phyloP scores from a whole-genome alignment of 2,329 filamentous ascomycete species.

The Colletotrichum spaethianum region DNA sequence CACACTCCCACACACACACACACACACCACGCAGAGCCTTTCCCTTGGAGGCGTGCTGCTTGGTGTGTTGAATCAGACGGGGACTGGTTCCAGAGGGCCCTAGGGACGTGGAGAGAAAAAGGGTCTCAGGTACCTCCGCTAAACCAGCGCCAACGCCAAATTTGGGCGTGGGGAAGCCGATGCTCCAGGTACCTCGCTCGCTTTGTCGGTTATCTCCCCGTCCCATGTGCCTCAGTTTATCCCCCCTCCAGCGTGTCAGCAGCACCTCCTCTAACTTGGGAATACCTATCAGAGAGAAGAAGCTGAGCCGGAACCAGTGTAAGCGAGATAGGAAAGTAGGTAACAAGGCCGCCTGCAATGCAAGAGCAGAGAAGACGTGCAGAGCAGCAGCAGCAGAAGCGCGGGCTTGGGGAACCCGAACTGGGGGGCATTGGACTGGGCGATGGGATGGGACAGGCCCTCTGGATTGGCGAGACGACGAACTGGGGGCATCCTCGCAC shows the following conservation, averaged over 20 bases:
- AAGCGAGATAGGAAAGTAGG: background rate
- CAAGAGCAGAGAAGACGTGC: slow-evolving; percentile 20
- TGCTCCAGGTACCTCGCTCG: slow-evolving; percentile 10
- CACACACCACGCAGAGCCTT: background rate
- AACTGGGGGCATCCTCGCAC: slow-evolving; percentile 25
- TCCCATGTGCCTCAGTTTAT: slow-evolving; percentile 2
- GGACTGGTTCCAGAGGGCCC: slow-evolving; percentile 13
- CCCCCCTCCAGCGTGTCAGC: background rate
- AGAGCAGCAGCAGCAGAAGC: slow-evolving; percentile 5
- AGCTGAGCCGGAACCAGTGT: background rate
- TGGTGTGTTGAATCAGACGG: slow-evolving; percentile 27
- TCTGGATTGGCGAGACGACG: slow-evolving; percentile 34
- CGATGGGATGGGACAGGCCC: background rate
- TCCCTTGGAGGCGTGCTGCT: slow-evolving; percentile 15
- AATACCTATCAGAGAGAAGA: background rate
- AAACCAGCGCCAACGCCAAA: slow-evolving; percentile 12
- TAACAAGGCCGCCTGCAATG: background rate
- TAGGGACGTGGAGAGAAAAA: slow-evolving; percentile 18
- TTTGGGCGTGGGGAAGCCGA: slow-evolving; percentile 4
- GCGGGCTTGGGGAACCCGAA: background rate
- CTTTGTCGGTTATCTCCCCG: background rate
- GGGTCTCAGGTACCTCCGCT: slow-evolving; percentile 11
- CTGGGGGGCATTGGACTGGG: background rate
- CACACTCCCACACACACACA: background rate
- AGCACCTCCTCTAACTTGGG: background rate